Conservation (phyloP, 2,329 filamentous ascomycete species). For the Diaporthe longicolla region DNA sequence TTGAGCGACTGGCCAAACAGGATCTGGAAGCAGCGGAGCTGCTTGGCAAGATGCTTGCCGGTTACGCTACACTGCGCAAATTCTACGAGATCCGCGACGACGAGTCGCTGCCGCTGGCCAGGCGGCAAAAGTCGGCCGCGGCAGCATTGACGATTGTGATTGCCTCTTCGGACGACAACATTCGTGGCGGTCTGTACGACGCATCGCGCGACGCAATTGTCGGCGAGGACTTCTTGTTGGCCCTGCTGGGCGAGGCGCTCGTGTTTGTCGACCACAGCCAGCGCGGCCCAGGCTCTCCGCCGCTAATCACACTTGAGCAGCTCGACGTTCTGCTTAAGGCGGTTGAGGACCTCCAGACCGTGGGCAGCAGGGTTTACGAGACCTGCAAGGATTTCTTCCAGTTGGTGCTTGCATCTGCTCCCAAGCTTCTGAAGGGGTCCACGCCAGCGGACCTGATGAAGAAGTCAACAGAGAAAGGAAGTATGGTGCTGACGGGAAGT, state of each 20-base stretch:
- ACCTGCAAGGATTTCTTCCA: conserved; percentile 85
- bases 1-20: conserved; percentile 79
- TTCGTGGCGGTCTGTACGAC: conserved; percentile 91
- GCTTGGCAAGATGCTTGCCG: conserved; percentile 87
- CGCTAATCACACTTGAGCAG: conserved; percentile 77
- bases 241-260: conserved; percentile 82
- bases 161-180: conserved; percentile 88
- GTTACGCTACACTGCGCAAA: conserved; percentile 90
- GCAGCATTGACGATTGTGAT: conserved; percentile 86
- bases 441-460: conserved; percentile 75
- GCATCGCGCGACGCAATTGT: conserved; percentile 84
- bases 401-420: conserved; percentile 79
- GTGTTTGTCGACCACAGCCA: conserved; percentile 76
- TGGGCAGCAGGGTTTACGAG: conserved; percentile 77
- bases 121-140: conserved; percentile 80
- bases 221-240: conserved; percentile 87
- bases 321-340: conserved; percentile 83
- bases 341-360: conserved; percentile 84
- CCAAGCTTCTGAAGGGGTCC: conserved; percentile 70
- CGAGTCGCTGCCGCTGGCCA: conserved; percentile 63
- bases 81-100: conserved; percentile 91
- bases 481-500: conserved; percentile 80
- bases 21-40: conserved; percentile 88
- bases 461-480: conserved; percentile 68
- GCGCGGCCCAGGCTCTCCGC: conserved; percentile 49